Evolutionary conservation across 306 rosid genomes (phyloP).

Genomic region (Canavalia ensiformis): DNA sequence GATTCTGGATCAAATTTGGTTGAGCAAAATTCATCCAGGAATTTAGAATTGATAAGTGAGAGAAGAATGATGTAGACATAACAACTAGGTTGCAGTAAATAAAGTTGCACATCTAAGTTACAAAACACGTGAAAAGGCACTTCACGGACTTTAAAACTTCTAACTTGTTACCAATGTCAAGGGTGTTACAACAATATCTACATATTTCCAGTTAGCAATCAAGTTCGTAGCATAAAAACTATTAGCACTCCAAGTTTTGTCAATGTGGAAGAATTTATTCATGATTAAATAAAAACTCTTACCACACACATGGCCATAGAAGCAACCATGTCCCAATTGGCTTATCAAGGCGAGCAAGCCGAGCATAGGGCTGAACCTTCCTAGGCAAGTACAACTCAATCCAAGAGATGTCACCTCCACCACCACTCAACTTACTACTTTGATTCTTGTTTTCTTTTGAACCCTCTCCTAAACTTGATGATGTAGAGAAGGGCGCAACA

Average conservation of each 20-base stretch:
- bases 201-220: conserved; percentile 31
- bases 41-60: conserved; percentile 4
- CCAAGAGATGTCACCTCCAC: conserved; percentile 62
- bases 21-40: conserved; percentile 18
- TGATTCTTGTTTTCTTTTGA: conserved; percentile 52
- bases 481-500: conserved; percentile 59
- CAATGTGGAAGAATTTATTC: background rate
- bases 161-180: conserved; percentile 21
- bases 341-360: conserved; percentile 90
- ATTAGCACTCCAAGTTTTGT: conserved; percentile 13
- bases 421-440: conserved; percentile 38
- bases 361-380: conserved; percentile 77
- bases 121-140: background rate
- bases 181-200: conserved; percentile 9
- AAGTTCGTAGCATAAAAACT: conserved; percentile 20
- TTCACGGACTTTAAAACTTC: conserved; percentile 3
- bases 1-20: no score
- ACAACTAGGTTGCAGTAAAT: conserved; percentile 13
- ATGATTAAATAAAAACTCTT: conserved; percentile 40
- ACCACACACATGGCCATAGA: conserved; percentile 97
- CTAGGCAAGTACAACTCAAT: conserved; percentile 73
- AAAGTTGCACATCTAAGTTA: background rate
- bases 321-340: conserved; percentile 98
- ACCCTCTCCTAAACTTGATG: conserved; percentile 45
- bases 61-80: background rate